Percentiles rank a stretch among this genome's conserved stretches.
phyloP scores from a whole-genome alignment of 768 basidiomycete genomes.

The Ramaria rubella region DNA sequence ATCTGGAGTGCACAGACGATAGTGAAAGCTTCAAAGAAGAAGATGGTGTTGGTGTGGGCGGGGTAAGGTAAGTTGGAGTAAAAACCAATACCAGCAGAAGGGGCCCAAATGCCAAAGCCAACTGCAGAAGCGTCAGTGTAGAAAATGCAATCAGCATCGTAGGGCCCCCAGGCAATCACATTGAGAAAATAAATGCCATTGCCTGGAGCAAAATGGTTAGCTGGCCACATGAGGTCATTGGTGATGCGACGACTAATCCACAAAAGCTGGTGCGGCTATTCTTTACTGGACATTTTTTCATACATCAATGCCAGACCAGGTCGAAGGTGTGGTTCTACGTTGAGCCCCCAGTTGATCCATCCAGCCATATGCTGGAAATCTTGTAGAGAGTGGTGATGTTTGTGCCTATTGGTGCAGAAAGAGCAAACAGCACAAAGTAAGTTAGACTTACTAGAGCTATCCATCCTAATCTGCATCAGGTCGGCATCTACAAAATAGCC shows the following conservation, averaged over 20 bases:
- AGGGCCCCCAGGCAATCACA: background rate
- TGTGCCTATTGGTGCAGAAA: background rate
- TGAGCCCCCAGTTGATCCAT: constrained; percentile 36
- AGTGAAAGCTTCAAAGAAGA: no score
- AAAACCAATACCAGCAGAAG: background rate
- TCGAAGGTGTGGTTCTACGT: constrained; percentile 31
- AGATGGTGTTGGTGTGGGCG: constrained; percentile 1
- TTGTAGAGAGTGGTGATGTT: constrained; percentile 19
- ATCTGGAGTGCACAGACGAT: background rate
- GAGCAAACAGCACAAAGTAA: background rate
- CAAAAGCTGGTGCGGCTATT: constrained; percentile 8
- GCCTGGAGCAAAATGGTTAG: background rate
- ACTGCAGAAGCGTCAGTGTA: background rate
- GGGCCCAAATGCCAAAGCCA: background rate
- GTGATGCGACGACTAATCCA: constrained; percentile 25
- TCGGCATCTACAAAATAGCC: background rate
- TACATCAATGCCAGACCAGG: constrained; percentile 32
- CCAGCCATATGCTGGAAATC: constrained; percentile 28
- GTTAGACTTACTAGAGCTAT: background rate
- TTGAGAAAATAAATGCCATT: background rate
- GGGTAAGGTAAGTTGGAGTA: background rate
- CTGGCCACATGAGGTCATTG: constrained; percentile 30
- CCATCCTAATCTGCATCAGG: background rate
- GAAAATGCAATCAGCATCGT: background rate
- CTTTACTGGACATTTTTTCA: constrained; percentile 27